Conservation (phyloP, 192 early-diverging fungal genomes). For the Coemansia sp. region DNA sequence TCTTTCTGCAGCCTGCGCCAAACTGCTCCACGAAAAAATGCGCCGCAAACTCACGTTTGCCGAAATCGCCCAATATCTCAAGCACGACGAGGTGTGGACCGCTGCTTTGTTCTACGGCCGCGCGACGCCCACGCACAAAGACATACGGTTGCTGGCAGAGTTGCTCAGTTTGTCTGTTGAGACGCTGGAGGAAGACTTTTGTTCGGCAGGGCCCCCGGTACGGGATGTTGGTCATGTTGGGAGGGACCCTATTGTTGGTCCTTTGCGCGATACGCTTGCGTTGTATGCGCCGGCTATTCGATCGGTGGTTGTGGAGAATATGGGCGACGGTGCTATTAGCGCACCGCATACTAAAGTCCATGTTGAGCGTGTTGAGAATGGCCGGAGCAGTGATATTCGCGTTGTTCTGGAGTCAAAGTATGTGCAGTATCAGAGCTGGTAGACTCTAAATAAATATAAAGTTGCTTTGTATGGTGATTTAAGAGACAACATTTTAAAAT, state of each 20-base stretch:
- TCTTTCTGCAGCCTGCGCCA: slow-evolving; percentile 39
- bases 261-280: slow-evolving; percentile 41
- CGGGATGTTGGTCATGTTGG: slow-evolving; percentile 11
- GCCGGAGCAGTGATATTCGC: slow-evolving; percentile 18
- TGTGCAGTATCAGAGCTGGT: slow-evolving; percentile 46
- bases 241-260: slow-evolving; percentile 25
- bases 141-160: slow-evolving; percentile 36
- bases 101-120: slow-evolving; percentile 71
- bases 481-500: too few relatives aligned
- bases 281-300: slow-evolving; percentile 49
- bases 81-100: slow-evolving; percentile 65
- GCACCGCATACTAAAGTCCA: slow-evolving; percentile 30
- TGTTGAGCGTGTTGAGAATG: slow-evolving; percentile 35
- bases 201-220: slow-evolving; percentile 37
- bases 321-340: slow-evolving; percentile 47
- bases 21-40: slow-evolving; percentile 46
- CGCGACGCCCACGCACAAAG: slow-evolving; percentile 52
- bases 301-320: slow-evolving; percentile 35
- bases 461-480: background rate
- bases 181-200: slow-evolving; percentile 46
- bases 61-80: slow-evolving; percentile 56
- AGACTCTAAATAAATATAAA: background rate
- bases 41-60: slow-evolving; percentile 55
- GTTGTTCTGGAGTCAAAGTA: slow-evolving; percentile 36
- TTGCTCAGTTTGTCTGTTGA: slow-evolving; percentile 47